A percentile compares a stretch with the other conserved stretches of the same genome.
These are phyloP conservation scores for Auriscalpium microsporum DNA, from an alignment of 768 basidiomycete species.

Conservation along the genomic window DNA sequence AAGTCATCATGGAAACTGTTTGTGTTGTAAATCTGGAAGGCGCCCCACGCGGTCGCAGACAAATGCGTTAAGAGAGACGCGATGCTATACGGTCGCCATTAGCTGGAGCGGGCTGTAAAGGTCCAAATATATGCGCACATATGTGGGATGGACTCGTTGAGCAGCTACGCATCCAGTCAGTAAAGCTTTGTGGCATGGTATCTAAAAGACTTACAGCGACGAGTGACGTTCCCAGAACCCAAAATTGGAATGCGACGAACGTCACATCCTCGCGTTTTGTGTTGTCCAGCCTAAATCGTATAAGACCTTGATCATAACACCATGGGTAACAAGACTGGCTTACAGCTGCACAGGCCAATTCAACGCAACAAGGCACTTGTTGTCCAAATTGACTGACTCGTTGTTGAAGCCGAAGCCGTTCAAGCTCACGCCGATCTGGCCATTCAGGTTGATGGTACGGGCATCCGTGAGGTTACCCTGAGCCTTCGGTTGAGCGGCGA, in stretches of 20 bases:
- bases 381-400: slow-evolving; percentile 31
- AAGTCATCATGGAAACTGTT: slow-evolving; percentile 50
- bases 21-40: slow-evolving; percentile 57
- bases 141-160: slow-evolving; percentile 78
- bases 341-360: slow-evolving; percentile 68
- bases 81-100: slow-evolving; percentile 25
- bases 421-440: slow-evolving; percentile 20
- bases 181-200: not conserved
- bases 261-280: slow-evolving; percentile 73
- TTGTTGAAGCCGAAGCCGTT: slow-evolving; percentile 27
- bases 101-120: not conserved
- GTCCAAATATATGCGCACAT: slow-evolving; percentile 26
- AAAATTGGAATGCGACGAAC: slow-evolving; percentile 72
- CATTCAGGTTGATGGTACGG: slow-evolving; percentile 2
- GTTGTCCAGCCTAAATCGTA: slow-evolving; percentile 43
- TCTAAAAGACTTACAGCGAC: slow-evolving; percentile 37
- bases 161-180: slow-evolving; percentile 17
- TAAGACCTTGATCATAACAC: slow-evolving; percentile 4
- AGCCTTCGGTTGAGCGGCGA: not conserved
- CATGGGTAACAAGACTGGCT: slow-evolving; percentile 15
- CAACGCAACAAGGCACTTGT: slow-evolving; percentile 48
- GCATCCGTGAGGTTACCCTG: not conserved
- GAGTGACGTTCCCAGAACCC: slow-evolving; percentile 72
- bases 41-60: slow-evolving; percentile 66
- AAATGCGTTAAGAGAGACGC: slow-evolving; percentile 69